Percentiles rank a stretch among this genome's conserved stretches.
These are phyloP conservation scores for Halenospora varia DNA, from an alignment of 495 filamentous ascomycete genomes.

Conservation along the genomic window DNA sequence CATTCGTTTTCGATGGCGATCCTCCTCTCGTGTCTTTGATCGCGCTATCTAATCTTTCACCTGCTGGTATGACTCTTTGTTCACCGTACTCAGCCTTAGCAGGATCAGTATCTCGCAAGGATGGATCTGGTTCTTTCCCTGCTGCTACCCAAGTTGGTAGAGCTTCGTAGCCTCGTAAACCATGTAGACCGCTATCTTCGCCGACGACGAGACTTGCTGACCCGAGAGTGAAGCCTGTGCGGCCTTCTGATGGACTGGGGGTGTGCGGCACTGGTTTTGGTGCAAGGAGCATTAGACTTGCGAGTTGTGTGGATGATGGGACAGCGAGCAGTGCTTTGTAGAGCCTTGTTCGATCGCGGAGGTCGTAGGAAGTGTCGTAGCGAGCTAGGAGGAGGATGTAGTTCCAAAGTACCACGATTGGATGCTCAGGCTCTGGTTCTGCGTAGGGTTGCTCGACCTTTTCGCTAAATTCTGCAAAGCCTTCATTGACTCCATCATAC, in stretches of 20 bases:
- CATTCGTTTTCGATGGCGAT: conserved; percentile 22
- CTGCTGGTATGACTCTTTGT: conserved; percentile 50
- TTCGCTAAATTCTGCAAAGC: conserved; percentile 27
- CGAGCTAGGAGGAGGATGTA: conserved; percentile 82
- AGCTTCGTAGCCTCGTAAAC: conserved; percentile 69
- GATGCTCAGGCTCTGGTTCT: conserved; percentile 49
- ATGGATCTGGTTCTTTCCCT: conserved; percentile 74
- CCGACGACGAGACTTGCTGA: conserved; percentile 82
- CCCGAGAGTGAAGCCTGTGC: conserved; percentile 72
- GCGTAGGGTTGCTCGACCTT: conserved; percentile 22
- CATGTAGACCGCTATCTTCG: conserved; percentile 63
- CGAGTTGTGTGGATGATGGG: conserved; percentile 75
- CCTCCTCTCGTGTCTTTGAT: conserved; percentile 22
- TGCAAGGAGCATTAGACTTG: conserved; percentile 82
- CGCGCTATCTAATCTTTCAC: conserved; percentile 59
- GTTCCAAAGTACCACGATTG: conserved; percentile 71
- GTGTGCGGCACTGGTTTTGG: conserved; percentile 90
- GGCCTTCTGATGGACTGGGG: conserved; percentile 75
- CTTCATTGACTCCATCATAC: conserved; percentile 21
- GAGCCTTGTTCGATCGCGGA: conserved; percentile 83
- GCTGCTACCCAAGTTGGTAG: conserved; percentile 80
- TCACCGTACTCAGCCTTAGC: conserved; percentile 33
- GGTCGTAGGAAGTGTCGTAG: conserved; percentile 92
- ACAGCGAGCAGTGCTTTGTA: conserved; percentile 79
- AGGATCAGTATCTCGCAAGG: conserved; percentile 54